A percentile compares a stretch with the other conserved stretches of the same genome.
These are phyloP conservation scores for Camillea tinctor DNA, from an alignment of 2,329 filamentous ascomycete species.

Conservation along the genomic window DNA sequence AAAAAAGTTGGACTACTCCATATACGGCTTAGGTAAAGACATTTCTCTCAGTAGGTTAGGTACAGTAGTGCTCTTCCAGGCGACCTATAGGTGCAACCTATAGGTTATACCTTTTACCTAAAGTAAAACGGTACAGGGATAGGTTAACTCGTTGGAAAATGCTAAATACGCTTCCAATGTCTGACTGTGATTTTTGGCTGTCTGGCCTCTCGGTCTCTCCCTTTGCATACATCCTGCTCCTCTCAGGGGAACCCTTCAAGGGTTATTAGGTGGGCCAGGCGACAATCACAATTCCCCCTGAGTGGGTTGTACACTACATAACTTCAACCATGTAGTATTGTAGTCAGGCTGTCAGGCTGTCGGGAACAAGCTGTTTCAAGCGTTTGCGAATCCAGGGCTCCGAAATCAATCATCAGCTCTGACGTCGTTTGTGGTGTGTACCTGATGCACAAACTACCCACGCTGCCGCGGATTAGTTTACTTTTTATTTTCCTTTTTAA, in stretches of 20 bases:
- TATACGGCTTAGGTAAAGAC: too few relatives aligned
- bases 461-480: background rate
- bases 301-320: too few relatives aligned
- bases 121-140: too few relatives aligned
- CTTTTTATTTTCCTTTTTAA: background rate
- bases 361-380: background rate
- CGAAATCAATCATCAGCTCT: background rate
- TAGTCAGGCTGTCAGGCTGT: too few relatives aligned
- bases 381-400: background rate
- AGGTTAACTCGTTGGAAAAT: background rate
- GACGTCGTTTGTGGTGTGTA: background rate
- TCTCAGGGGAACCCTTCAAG: slow-evolving; percentile 14
- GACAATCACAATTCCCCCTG: too few relatives aligned
- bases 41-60: too few relatives aligned
- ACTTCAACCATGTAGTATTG: too few relatives aligned
- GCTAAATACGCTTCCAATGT: background rate
- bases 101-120: too few relatives aligned
- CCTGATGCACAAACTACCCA: background rate
- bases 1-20: too few relatives aligned
- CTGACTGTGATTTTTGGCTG: background rate
- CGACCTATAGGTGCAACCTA: too few relatives aligned
- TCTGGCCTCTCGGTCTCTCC: background rate
- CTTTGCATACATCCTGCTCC: background rate
- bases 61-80: too few relatives aligned
- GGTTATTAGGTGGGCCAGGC: too few relatives aligned